A percentile compares a stretch with the other conserved stretches of the same genome.
phyloP scores from a whole-genome alignment of 495 filamentous ascomycete species.

The Oidiodendron maius region DNA sequence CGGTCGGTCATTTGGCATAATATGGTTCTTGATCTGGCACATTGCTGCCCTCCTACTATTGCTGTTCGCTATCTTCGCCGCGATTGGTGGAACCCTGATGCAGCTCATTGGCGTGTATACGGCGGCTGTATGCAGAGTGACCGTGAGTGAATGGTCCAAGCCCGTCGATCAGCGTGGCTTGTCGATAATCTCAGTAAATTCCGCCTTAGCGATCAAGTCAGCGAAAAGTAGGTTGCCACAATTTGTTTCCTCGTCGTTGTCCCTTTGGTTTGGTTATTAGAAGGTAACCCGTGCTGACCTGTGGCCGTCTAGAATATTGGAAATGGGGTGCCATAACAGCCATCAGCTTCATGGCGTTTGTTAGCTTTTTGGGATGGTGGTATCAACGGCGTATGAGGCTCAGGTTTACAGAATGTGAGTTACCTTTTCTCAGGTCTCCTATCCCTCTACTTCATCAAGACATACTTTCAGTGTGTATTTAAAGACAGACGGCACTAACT shows the following conservation, averaged over 20 bases:
- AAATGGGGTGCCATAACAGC: conserved; percentile 16
- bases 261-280: no score
- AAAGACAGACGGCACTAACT: no score
- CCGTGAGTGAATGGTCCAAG: conserved; percentile 7
- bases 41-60: conserved; percentile 7
- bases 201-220: conserved; percentile 8
- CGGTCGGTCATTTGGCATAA: not conserved
- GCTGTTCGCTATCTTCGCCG: conserved; percentile 4
- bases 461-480: no score
- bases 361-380: conserved; percentile 4
- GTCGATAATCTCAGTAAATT: conserved; percentile 9
- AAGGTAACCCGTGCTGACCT: no score
- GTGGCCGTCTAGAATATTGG: no score
- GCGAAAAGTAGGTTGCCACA: no score
- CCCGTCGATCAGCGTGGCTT: not conserved
- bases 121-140: conserved; percentile 2
- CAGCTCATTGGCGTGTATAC: conserved; percentile 16
- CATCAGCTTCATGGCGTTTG: conserved; percentile 16
- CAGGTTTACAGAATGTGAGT: not conserved
- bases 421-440: no score
- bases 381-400: conserved; percentile 2
- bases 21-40: conserved; percentile 13
- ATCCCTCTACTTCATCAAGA: no score
- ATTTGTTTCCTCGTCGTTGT: no score
- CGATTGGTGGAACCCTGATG: conserved; percentile 20